These are phyloP conservation scores for Ramalina intermedia DNA, from an alignment of 495 filamentous ascomycete genomes.

Conservation along the genomic window DNA sequence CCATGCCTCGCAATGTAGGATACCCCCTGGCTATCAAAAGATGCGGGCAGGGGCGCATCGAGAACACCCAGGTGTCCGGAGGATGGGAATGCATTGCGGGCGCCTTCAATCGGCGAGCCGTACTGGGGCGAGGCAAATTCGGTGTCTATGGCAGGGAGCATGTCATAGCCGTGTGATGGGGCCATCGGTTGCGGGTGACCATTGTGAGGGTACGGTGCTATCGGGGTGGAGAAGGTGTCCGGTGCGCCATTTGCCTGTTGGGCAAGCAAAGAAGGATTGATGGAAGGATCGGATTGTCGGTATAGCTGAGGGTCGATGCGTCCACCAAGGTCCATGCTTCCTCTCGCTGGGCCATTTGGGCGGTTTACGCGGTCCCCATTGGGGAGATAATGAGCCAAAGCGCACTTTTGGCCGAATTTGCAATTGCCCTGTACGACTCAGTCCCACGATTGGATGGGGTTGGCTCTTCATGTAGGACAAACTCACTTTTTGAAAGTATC, in stretches of 20 bases:
- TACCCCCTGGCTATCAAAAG: conserved; percentile 92
- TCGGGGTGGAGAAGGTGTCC: conserved; percentile 24
- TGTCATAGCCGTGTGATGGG: conserved; percentile 26
- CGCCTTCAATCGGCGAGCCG: conserved; percentile 74
- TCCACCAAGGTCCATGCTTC: conserved; percentile 52
- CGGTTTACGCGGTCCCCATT: conserved; percentile 83
- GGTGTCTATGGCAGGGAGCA: conserved; percentile 64
- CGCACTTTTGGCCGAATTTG: conserved; percentile 97
- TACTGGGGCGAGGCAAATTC: conserved; percentile 67
- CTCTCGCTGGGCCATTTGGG: conserved; percentile 29
- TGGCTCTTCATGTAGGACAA: not conserved
- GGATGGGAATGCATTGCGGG: conserved; percentile 61
- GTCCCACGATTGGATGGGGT: conserved; percentile 1
- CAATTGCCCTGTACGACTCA: conserved; percentile 68
- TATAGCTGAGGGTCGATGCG: conserved; percentile 56
- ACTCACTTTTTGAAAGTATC: conserved; percentile 93
- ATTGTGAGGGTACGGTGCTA: conserved; percentile 21
- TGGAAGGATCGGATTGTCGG: conserved; percentile 53
- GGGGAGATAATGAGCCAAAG: conserved; percentile 85
- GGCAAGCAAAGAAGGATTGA: conserved; percentile 72
- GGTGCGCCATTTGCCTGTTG: conserved; percentile 43
- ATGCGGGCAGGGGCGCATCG: conserved; percentile 86
- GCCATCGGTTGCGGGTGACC: conserved; percentile 16
- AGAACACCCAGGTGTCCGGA: conserved; percentile 58
- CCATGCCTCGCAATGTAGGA: conserved; percentile 82